Evolutionary conservation across 768 basidiomycete genomes (phyloP).

Genomic region (Trametes cingulata): DNA sequence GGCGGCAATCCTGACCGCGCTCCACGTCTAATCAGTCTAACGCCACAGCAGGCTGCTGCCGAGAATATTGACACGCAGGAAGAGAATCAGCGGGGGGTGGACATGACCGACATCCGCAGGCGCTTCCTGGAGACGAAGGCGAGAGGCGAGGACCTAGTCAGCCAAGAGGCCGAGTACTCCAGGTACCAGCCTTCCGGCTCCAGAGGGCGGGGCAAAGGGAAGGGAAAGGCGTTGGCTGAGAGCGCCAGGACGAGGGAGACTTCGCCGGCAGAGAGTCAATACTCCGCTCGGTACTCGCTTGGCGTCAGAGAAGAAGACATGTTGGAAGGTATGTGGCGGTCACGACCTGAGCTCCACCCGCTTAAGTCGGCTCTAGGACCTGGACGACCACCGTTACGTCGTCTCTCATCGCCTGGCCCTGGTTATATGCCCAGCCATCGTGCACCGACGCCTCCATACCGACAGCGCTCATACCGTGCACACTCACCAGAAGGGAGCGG

Average conservation of each 20-base stretch:
- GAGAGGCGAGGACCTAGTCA: conserved; percentile 19
- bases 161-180: conserved; percentile 7
- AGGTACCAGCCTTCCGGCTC: neutral
- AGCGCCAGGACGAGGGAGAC: conserved; percentile 14
- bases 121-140: conserved; percentile 39
- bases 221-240: neutral
- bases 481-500: conserved; percentile 1
- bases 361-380: conserved; percentile 1
- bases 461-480: conserved; percentile 4
- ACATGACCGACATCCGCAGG: conserved; percentile 41
- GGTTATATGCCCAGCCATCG: conserved; percentile 8
- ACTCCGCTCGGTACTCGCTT: conserved; percentile 7
- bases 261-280: conserved; percentile 21
- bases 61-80: conserved; percentile 48
- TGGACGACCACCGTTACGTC: conserved; percentile 16
- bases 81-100: conserved; percentile 41
- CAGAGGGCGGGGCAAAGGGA: conserved; percentile 12
- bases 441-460: conserved; percentile 10
- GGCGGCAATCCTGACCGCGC: conserved; percentile 29
- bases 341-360: neutral
- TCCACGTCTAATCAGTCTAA: conserved; percentile 32
- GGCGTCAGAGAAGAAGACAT: conserved; percentile 11
- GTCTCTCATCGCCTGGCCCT: conserved; percentile 9
- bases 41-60: conserved; percentile 33
- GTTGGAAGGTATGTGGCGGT: conserved; percentile 17